phyloP scores from a whole-genome alignment of 1,284 basidiomycete genomes.

The Stygiomarasmius scandens region DNA sequence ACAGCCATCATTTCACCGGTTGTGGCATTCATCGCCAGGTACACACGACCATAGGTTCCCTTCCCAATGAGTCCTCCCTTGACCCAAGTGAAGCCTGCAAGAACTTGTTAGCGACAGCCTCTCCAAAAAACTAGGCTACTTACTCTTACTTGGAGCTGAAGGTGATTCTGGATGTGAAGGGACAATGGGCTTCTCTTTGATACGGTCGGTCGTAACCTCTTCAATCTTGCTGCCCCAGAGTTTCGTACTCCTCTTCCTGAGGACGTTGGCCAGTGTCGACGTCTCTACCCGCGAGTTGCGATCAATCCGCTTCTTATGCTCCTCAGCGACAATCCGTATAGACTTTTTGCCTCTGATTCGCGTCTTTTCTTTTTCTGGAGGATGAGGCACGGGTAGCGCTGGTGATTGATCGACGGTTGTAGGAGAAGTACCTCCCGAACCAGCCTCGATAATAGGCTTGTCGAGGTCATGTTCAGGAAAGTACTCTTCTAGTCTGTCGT shows the following conservation, averaged over 20 bases:
- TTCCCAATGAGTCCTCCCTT: conserved; percentile 97
- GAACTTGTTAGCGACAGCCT: too few species aligned
- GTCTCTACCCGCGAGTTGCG: conserved; percentile 47
- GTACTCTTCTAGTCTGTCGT: conserved; percentile 91
- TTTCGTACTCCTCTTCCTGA: conserved; percentile 88
- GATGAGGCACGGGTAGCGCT: conserved; percentile 36
- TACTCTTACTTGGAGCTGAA: conserved; percentile 61
- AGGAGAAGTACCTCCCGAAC: conserved; percentile 77
- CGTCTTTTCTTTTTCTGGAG: conserved; percentile 31
- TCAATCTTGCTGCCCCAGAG: conserved; percentile 94
- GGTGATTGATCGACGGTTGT: conserved; percentile 64
- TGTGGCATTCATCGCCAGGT: conserved; percentile 95
- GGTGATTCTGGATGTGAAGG: conserved; percentile 54
- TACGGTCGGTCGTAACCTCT: conserved; percentile 79
- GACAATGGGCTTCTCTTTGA: neutral
- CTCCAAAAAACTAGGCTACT: conserved; percentile 14
- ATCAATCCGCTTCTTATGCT: conserved; percentile 72
- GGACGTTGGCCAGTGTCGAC: conserved; percentile 38
- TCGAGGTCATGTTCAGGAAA: conserved; percentile 98
- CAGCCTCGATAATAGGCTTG: conserved; percentile 86
- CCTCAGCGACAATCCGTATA: conserved; percentile 89
- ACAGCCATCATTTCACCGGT: conserved; percentile 99
- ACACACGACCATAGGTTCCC: conserved; percentile 96
- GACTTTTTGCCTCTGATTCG: conserved; percentile 73
- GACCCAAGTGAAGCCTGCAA: conserved; percentile 99